A percentile compares a stretch with the other conserved stretches of the same genome.
phyloP scores from a whole-genome alignment of 305 asterid genomes.

The Plantago coronopus region DNA sequence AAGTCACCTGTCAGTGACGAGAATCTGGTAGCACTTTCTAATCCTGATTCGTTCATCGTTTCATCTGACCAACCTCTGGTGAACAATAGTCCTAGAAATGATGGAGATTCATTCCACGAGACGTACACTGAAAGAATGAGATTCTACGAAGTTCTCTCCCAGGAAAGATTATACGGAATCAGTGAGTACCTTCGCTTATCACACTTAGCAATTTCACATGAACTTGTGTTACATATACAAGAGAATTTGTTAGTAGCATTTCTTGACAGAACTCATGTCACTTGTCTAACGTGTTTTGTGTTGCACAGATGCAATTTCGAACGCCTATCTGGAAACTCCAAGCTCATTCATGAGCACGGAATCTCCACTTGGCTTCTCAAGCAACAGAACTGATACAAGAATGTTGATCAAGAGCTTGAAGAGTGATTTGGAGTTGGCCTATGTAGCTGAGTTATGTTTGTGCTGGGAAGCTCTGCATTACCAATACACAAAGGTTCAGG shows the following conservation, averaged over 20 bases:
- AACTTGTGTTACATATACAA: no score
- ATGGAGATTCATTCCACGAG: slow-evolving; percentile 32
- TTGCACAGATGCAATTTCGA: slow-evolving; percentile 34
- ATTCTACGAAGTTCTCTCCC: slow-evolving; percentile 50
- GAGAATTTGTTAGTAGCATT: background rate
- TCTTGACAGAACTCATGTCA: no score
- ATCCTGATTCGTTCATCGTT: slow-evolving; percentile 11
- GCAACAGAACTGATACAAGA: slow-evolving; percentile 28
- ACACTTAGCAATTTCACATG: background rate
- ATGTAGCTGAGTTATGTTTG: slow-evolving; percentile 55
- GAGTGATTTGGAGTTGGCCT: slow-evolving; percentile 51
- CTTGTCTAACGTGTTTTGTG: background rate
- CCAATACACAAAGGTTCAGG: slow-evolving; percentile 42
- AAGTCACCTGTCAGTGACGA: slow-evolving; percentile 1
- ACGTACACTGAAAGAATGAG: slow-evolving; percentile 45
- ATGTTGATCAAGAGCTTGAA: slow-evolving; percentile 40
- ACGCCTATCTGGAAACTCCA: slow-evolving; percentile 17
- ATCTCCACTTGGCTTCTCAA: background rate
- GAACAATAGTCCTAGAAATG: background rate
- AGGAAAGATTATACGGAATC: slow-evolving; percentile 45
- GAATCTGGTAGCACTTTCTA: slow-evolving; percentile 14
- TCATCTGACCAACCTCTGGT: slow-evolving; percentile 10
- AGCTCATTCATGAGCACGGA: background rate
- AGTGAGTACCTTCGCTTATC: slow-evolving; percentile 29
- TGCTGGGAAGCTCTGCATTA: slow-evolving; percentile 62